Conservation (phyloP, 1,284 basidiomycete genomes). For the Trametes versicolor region DNA sequence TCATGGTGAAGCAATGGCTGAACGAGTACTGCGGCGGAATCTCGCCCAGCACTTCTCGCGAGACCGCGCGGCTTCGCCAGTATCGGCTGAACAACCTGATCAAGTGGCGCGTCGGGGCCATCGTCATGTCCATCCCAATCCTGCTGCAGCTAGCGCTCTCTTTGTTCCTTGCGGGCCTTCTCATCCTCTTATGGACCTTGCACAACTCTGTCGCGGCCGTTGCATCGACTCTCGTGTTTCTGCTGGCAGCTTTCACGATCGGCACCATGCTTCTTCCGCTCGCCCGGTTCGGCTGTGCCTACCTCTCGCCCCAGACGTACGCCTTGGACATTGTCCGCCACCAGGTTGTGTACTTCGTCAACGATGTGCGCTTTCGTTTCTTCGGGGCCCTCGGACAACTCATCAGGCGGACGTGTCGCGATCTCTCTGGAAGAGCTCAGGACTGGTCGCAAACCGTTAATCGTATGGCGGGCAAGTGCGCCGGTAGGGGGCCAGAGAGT, state of each 20-base stretch:
- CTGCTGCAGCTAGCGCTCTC: conserved; percentile 28
- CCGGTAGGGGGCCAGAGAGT: no score
- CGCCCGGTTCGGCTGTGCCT: no score
- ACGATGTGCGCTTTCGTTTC: background rate
- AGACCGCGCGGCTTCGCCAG: conserved; percentile 26
- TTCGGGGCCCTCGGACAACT: no score
- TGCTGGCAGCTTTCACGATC: conserved; percentile 4
- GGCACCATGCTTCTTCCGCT: no score
- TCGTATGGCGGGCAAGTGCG: no score
- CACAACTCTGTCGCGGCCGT: conserved; percentile 17
- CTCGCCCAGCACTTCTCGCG: conserved; percentile 2
- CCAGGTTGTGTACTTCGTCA: background rate
- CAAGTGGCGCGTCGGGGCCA: conserved; percentile 25
- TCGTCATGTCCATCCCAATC: conserved; percentile 27
- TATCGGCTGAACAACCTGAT: conserved; percentile 21
- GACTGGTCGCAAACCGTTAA: no score
- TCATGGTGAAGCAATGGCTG: conserved; percentile 36
- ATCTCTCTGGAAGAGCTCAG: background rate
- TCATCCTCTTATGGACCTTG: conserved; percentile 26
- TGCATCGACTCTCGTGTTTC: conserved; percentile 1
- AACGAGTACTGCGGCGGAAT: conserved; percentile 18
- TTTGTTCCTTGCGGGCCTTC: conserved; percentile 30
- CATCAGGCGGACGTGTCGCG: no score
- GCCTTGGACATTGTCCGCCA: no score
- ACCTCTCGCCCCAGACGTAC: no score